Conservation (phyloP, 306 rosid species). For the Arachis hypogaea region DNA sequence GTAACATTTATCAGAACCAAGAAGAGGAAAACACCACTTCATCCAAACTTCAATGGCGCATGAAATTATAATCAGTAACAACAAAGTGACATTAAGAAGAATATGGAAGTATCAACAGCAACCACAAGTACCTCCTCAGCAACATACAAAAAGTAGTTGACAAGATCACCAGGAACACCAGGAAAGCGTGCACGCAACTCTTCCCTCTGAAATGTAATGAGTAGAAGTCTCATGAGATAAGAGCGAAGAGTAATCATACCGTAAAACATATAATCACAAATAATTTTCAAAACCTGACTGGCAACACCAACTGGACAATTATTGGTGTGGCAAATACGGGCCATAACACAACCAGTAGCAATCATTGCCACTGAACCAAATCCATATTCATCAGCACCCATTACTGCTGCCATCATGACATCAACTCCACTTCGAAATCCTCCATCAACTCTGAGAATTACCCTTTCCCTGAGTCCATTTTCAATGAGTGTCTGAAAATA, state of each 20-base stretch:
- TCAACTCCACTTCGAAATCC: conserved; percentile 99
- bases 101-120: conserved; percentile 35
- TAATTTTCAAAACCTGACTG: conserved; percentile 70
- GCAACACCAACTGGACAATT: conserved; percentile 99
- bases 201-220: conserved; percentile 72
- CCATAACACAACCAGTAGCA: conserved; percentile 97
- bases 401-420: conserved; percentile 92
- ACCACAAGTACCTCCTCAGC: conserved; percentile 87
- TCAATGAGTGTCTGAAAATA: conserved; percentile 72
- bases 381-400: conserved; percentile 98
- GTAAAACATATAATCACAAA: conserved; percentile 27
- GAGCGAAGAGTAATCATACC: conserved; percentile 26
- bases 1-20: conserved; percentile 22
- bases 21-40: conserved; percentile 32
- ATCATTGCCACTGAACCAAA: conserved; percentile 98
- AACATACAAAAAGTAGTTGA: conserved; percentile 88
- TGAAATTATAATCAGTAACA: conserved; percentile 14
- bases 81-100: conserved; percentile 32
- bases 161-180: conserved; percentile 99
- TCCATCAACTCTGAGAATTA: conserved; percentile 96
- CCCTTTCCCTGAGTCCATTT: conserved; percentile 98
- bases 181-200: conserved; percentile 99
- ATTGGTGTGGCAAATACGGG: conserved; percentile 98
- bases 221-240: conserved; percentile 30
- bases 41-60: conserved; percentile 16